Conservation (phyloP, 2,329 filamentous ascomycete species). For the Ceratocystis cacaofunesta region DNA sequence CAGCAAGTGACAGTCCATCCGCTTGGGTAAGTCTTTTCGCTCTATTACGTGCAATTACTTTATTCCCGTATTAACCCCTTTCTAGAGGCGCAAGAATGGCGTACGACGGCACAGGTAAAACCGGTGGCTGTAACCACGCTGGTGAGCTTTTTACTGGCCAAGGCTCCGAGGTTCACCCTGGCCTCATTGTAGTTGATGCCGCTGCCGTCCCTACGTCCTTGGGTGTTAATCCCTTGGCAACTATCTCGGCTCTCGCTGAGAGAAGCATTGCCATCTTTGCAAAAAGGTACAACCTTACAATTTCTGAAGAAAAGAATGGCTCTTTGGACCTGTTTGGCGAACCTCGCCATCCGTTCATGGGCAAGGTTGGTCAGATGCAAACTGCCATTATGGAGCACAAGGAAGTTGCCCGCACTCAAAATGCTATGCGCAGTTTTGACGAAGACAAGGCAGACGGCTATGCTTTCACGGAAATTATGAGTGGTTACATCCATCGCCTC, state of each 20-base stretch:
- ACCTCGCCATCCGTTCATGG: conserved; percentile 28
- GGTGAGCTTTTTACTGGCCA: conserved; percentile 44
- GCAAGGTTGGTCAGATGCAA: conserved; percentile 8
- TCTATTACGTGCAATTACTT: background rate
- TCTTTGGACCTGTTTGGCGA: conserved; percentile 40
- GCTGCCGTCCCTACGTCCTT: conserved; percentile 47
- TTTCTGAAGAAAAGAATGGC: conserved; percentile 33
- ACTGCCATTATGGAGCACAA: conserved; percentile 25
- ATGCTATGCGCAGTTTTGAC: conserved; percentile 29
- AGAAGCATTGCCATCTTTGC: conserved; percentile 41
- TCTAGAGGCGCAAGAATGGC: conserved; percentile 47
- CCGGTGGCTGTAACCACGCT: conserved; percentile 45
- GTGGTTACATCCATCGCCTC: conserved; percentile 42
- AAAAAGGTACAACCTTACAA: conserved; percentile 27
- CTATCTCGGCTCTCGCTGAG: conserved; percentile 54
- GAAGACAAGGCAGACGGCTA: conserved; percentile 35
- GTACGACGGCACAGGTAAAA: conserved; percentile 38
- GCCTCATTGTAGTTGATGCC: conserved; percentile 47
- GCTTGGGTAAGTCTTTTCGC: conserved; percentile 34
- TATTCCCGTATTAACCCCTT: background rate
- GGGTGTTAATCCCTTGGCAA: conserved; percentile 53
- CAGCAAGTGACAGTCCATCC: conserved; percentile 52
- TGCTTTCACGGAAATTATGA: conserved; percentile 51
- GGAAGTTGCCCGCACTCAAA: conserved; percentile 25
- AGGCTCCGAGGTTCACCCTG: conserved; percentile 36